Evolutionary conservation across 2,329 filamentous ascomycete species (phyloP).

Genomic region (Teratosphaeria gauchensis): DNA sequence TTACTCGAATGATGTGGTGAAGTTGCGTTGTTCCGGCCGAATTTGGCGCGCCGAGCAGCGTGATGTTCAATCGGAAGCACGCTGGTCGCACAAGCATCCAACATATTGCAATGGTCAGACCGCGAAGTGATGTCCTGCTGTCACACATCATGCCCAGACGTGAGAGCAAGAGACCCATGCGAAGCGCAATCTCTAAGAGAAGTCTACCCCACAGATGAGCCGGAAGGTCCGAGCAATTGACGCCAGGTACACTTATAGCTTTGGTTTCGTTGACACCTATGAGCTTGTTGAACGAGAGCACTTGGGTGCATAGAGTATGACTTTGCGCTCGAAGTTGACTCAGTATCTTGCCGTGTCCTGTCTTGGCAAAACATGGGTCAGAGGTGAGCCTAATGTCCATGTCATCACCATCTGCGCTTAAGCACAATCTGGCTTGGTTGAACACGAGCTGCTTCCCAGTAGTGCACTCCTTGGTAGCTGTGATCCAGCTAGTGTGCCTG

Average conservation of each 20-base stretch:
- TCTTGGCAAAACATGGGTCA: not conserved
- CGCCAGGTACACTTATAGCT: not conserved
- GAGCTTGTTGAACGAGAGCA: not conserved
- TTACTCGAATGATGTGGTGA: too few species aligned
- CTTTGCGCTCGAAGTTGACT: not conserved
- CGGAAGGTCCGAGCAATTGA: not conserved
- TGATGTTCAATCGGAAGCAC: not conserved
- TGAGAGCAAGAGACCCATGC: not conserved
- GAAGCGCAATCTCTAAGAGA: not conserved
- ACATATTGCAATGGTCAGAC: not conserved
- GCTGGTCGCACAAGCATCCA: not conserved
- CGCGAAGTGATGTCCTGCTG: not conserved
- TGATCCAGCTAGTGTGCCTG: too few species aligned
- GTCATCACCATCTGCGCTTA: too few species aligned
- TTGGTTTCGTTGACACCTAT: not conserved
- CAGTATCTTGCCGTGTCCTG: not conserved
- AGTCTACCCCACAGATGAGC: not conserved
- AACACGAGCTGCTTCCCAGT: too few species aligned
- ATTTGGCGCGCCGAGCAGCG: not conserved
- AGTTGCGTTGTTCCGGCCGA: too few species aligned
- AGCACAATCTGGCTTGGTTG: too few species aligned
- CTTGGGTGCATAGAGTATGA: not conserved
- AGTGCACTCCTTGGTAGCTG: too few species aligned
- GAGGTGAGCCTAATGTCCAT: not conserved
- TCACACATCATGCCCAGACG: not conserved